phyloP scores from a whole-genome alignment of 768 basidiomycete genomes.

The Termitomyces sp. region DNA sequence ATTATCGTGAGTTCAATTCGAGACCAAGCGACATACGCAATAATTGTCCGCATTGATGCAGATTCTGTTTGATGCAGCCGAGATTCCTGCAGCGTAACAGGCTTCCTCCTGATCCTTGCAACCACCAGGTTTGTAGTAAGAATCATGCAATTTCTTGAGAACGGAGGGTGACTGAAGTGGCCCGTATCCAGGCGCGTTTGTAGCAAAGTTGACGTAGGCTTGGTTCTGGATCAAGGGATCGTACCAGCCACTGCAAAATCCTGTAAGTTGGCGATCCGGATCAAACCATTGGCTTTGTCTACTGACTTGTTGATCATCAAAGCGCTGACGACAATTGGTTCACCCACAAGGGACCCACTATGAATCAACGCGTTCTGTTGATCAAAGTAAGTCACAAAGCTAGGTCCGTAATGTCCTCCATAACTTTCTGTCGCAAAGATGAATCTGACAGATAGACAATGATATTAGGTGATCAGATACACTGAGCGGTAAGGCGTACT shows the following conservation, averaged over 20 bases:
- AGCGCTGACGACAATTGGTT: conserved; percentile 52
- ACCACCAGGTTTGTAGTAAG: conserved; percentile 47
- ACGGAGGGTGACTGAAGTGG: conserved; percentile 51
- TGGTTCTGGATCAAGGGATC: conserved; percentile 64
- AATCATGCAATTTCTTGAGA: conserved; percentile 43
- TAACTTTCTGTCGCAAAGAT: conserved; percentile 67
- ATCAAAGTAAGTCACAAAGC: conserved; percentile 63
- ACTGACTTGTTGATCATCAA: conserved; percentile 64
- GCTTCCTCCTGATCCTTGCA: conserved; percentile 54
- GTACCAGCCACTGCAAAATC: conserved; percentile 52
- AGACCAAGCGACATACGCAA: conserved; percentile 41
- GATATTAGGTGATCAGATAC: neutral
- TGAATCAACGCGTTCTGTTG: conserved; percentile 57
- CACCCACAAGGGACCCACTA: conserved; percentile 43
- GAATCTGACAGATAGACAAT: conserved; percentile 37
- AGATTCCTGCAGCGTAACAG: conserved; percentile 55
- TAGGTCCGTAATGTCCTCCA: conserved; percentile 67
- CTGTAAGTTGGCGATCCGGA: neutral
- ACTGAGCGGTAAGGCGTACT: conserved; percentile 34
- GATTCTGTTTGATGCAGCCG: conserved; percentile 43
- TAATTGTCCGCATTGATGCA: conserved; percentile 52
- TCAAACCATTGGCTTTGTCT: neutral
- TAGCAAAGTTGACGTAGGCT: conserved; percentile 60
- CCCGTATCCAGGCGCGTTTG: conserved; percentile 65
- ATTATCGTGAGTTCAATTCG: neutral